Percentiles rank a stretch among this genome's conserved stretches.
Evolutionary conservation across 768 basidiomycete genomes (phyloP).

Genomic region (Leccinum fibrillosum): DNA sequence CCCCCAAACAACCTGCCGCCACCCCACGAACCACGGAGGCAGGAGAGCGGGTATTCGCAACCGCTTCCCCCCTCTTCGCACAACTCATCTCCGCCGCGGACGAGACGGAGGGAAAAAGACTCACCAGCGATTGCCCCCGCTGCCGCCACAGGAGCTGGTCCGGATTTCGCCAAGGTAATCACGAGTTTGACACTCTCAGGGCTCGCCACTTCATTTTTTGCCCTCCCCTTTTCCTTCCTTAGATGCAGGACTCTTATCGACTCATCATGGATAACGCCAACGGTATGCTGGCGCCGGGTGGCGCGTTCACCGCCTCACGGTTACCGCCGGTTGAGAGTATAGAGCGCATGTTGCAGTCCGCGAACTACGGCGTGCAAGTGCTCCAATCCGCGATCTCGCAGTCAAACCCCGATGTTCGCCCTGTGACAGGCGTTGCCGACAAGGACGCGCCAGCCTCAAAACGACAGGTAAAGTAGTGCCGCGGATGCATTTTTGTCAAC

Average conservation of each 20-base stretch:
- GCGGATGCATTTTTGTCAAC: conserved; percentile 21
- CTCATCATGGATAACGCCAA: conserved; percentile 39
- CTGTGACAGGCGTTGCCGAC: conserved; percentile 21
- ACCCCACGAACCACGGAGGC: conserved; percentile 33
- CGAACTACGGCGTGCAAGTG: conserved; percentile 35
- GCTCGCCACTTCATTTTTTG: conserved; percentile 4
- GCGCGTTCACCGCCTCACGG: conserved; percentile 21
- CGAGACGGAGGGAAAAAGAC: conserved; percentile 37
- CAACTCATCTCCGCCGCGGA: conserved; percentile 31
- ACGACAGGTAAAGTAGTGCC: conserved; percentile 33
- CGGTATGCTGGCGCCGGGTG: conserved; percentile 22
- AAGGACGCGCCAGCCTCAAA: conserved; percentile 31
- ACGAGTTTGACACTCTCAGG: neutral
- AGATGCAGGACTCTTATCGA: conserved; percentile 46
- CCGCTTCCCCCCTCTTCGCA: conserved; percentile 25
- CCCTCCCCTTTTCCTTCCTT: neutral
- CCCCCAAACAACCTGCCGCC: conserved; percentile 22
- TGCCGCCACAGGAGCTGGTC: conserved; percentile 25
- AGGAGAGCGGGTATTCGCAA: conserved; percentile 32
- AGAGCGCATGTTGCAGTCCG: conserved; percentile 46
- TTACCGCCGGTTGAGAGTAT: conserved; percentile 31
- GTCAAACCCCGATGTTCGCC: conserved; percentile 28
- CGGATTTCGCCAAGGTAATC: conserved; percentile 44
- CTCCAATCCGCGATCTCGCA: conserved; percentile 28
- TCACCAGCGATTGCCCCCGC: conserved; percentile 25